These are phyloP conservation scores for Helicocarpus griseus DNA, from an alignment of 2,329 filamentous ascomycete species.

Conservation along the genomic window DNA sequence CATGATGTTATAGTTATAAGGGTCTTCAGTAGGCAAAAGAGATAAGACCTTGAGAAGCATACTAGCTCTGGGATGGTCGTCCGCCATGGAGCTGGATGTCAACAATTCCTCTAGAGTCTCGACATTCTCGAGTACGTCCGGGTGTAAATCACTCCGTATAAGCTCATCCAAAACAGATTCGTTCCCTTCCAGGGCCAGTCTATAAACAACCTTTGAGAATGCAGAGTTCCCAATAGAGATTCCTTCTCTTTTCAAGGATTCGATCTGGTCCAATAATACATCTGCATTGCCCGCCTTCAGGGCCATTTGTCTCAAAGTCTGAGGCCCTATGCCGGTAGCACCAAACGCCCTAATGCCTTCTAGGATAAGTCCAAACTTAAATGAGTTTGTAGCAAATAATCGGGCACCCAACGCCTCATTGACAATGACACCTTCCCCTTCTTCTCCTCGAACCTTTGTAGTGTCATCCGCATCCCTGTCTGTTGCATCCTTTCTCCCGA, in stretches of 20 bases:
- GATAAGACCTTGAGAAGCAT: slow-evolving; percentile 47
- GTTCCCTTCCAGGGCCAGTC: slow-evolving; percentile 52
- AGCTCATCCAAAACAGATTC: slow-evolving; percentile 43
- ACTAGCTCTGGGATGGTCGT: slow-evolving; percentile 44
- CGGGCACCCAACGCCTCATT: slow-evolving; percentile 66
- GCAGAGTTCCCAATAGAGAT: slow-evolving; percentile 54
- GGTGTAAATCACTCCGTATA: slow-evolving; percentile 53
- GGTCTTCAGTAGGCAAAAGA: slow-evolving; percentile 23
- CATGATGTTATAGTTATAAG: slow-evolving; percentile 27
- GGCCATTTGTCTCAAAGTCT: slow-evolving; percentile 68
- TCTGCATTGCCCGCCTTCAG: slow-evolving; percentile 50
- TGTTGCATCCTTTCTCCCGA: neutral
- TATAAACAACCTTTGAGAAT: slow-evolving; percentile 57
- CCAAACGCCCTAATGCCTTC: slow-evolving; percentile 61
- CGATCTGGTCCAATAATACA: slow-evolving; percentile 50
- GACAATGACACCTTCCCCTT: slow-evolving; percentile 36
- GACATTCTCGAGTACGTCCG: slow-evolving; percentile 50
- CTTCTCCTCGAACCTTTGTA: neutral
- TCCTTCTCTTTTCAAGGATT: slow-evolving; percentile 50
- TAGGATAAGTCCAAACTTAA: slow-evolving; percentile 63
- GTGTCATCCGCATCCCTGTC: neutral
- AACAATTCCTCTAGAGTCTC: slow-evolving; percentile 47
- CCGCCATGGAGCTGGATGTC: slow-evolving; percentile 39
- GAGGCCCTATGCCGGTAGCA: slow-evolving; percentile 60
- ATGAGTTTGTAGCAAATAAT: slow-evolving; percentile 68